These are phyloP conservation scores for Pseudogymnoascus sp. DNA, from an alignment of 2,329 filamentous ascomycete genomes.

Conservation along the genomic window DNA sequence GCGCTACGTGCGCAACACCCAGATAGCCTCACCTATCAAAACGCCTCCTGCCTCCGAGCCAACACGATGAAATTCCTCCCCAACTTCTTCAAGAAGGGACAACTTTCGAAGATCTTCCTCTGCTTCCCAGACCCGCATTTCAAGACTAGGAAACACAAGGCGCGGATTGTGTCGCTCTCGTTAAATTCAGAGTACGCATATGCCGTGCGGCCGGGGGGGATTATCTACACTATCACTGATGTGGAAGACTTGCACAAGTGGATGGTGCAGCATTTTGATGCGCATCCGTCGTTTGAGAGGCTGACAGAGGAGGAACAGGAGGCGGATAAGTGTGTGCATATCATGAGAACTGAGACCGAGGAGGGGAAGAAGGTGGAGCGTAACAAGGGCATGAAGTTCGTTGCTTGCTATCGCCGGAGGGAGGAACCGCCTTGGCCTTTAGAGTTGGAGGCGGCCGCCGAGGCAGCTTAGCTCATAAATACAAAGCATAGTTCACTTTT, in stretches of 20 bases:
- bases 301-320: slow-evolving; percentile 61
- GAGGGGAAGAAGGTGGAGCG: slow-evolving; percentile 94
- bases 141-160: slow-evolving; percentile 95
- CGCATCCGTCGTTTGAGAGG: slow-evolving; percentile 71
- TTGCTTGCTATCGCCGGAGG: slow-evolving; percentile 76
- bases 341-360: slow-evolving; percentile 82
- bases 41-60: slow-evolving; percentile 79
- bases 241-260: slow-evolving; percentile 88
- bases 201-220: slow-evolving; percentile 71
- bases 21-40: slow-evolving; percentile 59
- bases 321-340: slow-evolving; percentile 60
- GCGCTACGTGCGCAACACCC: slow-evolving; percentile 65
- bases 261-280: slow-evolving; percentile 83
- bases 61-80: slow-evolving; percentile 99
- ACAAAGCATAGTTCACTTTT: neutral
- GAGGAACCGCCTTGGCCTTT: slow-evolving; percentile 57
- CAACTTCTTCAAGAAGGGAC: slow-evolving; percentile 80
- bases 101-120: slow-evolving; percentile 88
- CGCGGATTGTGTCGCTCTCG: slow-evolving; percentile 81
- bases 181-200: slow-evolving; percentile 92
- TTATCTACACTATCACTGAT: slow-evolving; percentile 95
- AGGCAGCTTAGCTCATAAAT: neutral
- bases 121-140: slow-evolving; percentile 99
- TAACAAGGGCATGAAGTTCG: slow-evolving; percentile 84
- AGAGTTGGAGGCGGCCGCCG: slow-evolving; percentile 50